phyloP scores from a whole-genome alignment of 2,329 filamentous ascomycete genomes.

The Pseudogymnoascus sp. region DNA sequence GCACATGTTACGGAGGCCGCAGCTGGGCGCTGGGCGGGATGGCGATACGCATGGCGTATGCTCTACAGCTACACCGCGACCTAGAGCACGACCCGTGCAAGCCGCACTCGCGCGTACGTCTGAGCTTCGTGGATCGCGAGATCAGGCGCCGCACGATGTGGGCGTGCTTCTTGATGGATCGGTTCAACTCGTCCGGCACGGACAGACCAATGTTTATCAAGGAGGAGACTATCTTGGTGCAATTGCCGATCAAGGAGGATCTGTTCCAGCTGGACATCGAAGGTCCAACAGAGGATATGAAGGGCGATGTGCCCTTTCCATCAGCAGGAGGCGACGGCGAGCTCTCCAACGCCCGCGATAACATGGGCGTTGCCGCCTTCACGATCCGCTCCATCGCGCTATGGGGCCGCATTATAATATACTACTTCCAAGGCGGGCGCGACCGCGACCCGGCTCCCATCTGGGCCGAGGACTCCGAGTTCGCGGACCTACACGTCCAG shows the following conservation, averaged over 20 bases:
- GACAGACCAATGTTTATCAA: constrained; percentile 86
- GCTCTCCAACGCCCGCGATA: constrained; percentile 59
- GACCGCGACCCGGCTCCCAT: constrained; percentile 68
- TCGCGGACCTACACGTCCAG: constrained; percentile 60
- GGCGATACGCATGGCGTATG: constrained; percentile 94
- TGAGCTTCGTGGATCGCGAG: constrained; percentile 88
- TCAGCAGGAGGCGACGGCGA: constrained; percentile 56
- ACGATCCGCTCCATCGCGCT: constrained; percentile 77
- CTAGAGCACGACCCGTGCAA: constrained; percentile 65
- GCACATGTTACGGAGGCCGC: constrained; percentile 88
- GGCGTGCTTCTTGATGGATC: constrained; percentile 96
- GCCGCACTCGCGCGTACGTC: constrained; percentile 50
- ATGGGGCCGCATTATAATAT: constrained; percentile 85
- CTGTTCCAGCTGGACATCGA: constrained; percentile 88
- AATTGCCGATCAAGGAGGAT: constrained; percentile 82
- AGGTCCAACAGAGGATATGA: constrained; percentile 74
- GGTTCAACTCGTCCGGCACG: constrained; percentile 92
- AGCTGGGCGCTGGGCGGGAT: constrained; percentile 95
- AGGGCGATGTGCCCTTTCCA: constrained; percentile 59
- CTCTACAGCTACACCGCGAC: constrained; percentile 86
- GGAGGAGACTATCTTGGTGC: constrained; percentile 81
- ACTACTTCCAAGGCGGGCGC: constrained; percentile 83
- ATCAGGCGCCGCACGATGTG: constrained; percentile 94
- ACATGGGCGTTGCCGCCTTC: constrained; percentile 92
- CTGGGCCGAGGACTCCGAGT: constrained; percentile 76